Base-by-base conservation (phyloP, 495 filamentous ascomycete species). In the Xanthoparmelia taractica region DNA sequence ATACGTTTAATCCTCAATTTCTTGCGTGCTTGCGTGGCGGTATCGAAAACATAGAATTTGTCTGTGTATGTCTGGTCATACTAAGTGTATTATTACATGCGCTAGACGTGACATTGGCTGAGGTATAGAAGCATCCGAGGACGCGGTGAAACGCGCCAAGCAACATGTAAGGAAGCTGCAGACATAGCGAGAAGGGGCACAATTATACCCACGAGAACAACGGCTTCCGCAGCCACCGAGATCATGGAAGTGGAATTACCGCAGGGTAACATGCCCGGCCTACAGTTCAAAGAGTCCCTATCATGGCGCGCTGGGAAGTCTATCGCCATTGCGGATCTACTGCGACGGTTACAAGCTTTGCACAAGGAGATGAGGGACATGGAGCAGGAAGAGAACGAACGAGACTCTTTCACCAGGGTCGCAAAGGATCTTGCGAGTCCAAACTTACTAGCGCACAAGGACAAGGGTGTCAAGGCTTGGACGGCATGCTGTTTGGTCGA, bases 401-500 rank as follows among this genome's bases (percentile, higher is more conserved):
- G 87, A 66, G 82, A 86, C n/a, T 92, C 90, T 18, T 79, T 97
- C 54, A 85, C 76, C 31, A 85, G 86, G 54, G 90, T 96, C 62
- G 91, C 95, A 56, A 94, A 92, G 73, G 91, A 97, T 70, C 82
- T 97, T 29, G 90, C 88, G 11, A 87, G 84, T 40, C 87, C 85
- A 52, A 89, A 93, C 67, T 78, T 99, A 23, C 75, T 97, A 36
- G 81, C 76, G 54, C 95, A 99, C 73, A 96, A 95, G 76, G 95
- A 99, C 72, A 87, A 84, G 62, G 94, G 94, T 17, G 92, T 99
- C 31, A 85, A 87, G 65, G 94, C 95, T 23, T 96, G 87, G 79
- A 84, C 88, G 47, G 86, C 90, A 17, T 89, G 89, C 71, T 97
- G 92, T 72, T 79, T 97, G 67, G 92, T 96, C 48, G 95, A 99